phyloP scores from a whole-genome alignment of 2,329 filamentous ascomycete species.

The Dichotomopilus funicola region DNA sequence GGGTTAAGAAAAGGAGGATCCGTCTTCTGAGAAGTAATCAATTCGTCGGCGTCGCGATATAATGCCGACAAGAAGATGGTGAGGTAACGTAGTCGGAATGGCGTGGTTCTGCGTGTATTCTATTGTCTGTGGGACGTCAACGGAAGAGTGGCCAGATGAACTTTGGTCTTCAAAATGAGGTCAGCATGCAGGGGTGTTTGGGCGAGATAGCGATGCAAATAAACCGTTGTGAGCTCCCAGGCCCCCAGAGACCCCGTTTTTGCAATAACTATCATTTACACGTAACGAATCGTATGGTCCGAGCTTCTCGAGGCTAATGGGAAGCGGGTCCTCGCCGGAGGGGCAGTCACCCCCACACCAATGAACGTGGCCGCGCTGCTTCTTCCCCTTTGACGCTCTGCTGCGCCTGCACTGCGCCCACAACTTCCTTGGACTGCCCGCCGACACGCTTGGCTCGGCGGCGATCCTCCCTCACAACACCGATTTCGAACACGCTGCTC shows the following conservation, averaged over 20 bases:
- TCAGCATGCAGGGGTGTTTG: neutral
- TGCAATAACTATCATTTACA: neutral
- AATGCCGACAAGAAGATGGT: too few species aligned
- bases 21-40: too few species aligned
- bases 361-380: constrained; percentile 1
- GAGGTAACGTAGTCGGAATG: too few species aligned
- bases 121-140: neutral
- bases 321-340: neutral
- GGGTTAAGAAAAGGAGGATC: too few species aligned
- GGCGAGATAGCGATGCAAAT: neutral
- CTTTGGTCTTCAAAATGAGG: neutral
- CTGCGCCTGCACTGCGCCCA: neutral
- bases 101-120: too few species aligned
- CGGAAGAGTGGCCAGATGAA: neutral
- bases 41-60: too few species aligned
- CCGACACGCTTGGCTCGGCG: constrained; percentile 7
- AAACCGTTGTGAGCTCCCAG: neutral
- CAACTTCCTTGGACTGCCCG: neutral
- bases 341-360: constrained; percentile 1
- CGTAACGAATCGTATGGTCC: neutral
- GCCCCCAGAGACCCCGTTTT: neutral
- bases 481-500: neutral
- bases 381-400: constrained; percentile 1
- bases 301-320: constrained; percentile 3
- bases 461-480: neutral